Evolutionary conservation across 495 filamentous ascomycete species (phyloP), one percentile per base, ranked within the genome.

Genomic region (Tuber borchii): DNA sequence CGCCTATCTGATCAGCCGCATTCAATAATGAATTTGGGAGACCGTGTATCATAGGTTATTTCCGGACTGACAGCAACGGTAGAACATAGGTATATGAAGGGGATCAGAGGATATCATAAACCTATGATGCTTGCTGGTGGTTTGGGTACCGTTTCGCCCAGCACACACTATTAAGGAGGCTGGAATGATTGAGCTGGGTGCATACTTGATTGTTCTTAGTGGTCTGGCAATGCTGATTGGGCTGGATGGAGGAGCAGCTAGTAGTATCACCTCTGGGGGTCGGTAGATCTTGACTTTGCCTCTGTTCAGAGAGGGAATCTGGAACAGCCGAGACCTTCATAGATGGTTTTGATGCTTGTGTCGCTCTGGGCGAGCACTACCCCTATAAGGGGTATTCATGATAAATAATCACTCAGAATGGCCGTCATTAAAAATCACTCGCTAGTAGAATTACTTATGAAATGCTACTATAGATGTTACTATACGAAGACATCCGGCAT

Each of bases 61-160:
- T 98, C 86, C 88, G 94, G 71, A 98, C 86, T 99, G 5, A 87
- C 95, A 34, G 91, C 88, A 37, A 86, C 90, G 61, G 87, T 91
- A 69, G 85, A 89, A 71, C 84, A 88, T 26, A 87, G 85, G n/a
- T 88, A 88, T 73, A 89, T 88, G 45, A 86, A 87, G 69, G 95
- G 98, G 71, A 85, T 93, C 71, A 87, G 96, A 79, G 95, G 95
- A 22, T 99, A 97, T 80, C 95, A 97, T 86, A 99, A 99, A 85
- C 95, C 95, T 10, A 97, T 99, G 84, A 97, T 99, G 94, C 91
- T 99, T 86, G 95, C 96, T 74, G 96, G 95, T 76, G 95, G 96
- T 82, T 88, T 97, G 69, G 96, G 95, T 46, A 97, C 92, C n/a
- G 94, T n/a, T 98, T n/a, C 85, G 96, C 74, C 95, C 95, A 1